Percentiles rank a stretch among this genome's conserved stretches.
Evolutionary conservation across 1,284 basidiomycete species (phyloP).

Genomic region (Chiua sp.): DNA sequence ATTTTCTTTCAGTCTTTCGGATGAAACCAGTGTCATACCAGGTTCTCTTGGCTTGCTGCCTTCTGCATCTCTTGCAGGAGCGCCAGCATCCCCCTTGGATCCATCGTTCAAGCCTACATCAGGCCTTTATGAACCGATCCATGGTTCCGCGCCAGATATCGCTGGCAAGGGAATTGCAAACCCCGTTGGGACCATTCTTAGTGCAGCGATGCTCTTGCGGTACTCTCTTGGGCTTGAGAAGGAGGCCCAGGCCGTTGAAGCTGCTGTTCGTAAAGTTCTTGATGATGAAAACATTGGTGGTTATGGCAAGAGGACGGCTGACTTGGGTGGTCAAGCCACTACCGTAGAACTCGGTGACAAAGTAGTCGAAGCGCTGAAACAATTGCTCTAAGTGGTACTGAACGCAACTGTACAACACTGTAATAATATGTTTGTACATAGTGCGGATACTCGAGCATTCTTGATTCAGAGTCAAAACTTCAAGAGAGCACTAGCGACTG

Average conservation of each 20-base stretch:
- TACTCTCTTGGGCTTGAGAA: conserved; percentile 92
- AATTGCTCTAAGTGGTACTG: conserved; percentile 50
- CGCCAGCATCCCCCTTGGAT: conserved; percentile 75
- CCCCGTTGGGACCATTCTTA: conserved; percentile 97
- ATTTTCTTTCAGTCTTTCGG: conserved; percentile 74
- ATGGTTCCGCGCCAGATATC: conserved; percentile 96
- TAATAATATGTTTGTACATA: background rate
- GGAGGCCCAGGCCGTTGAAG: conserved; percentile 86
- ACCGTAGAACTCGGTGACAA: conserved; percentile 88
- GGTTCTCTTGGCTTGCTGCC: conserved; percentile 97
- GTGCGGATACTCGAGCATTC: too few relatives aligned
- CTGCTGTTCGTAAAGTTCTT: conserved; percentile 88
- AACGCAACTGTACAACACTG: conserved; percentile 3
- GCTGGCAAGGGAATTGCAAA: conserved; percentile 96
- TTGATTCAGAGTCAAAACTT: too few relatives aligned
- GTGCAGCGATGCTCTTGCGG: conserved; percentile 92
- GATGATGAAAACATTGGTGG: conserved; percentile 80
- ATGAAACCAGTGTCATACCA: conserved; percentile 97
- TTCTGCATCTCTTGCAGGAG: conserved; percentile 93
- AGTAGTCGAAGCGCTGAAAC: conserved; percentile 80
- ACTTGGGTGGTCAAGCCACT: conserved; percentile 82
- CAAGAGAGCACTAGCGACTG: too few relatives aligned
- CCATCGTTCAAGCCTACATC: conserved; percentile 74
- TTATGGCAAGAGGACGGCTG: conserved; percentile 82
- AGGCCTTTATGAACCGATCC: conserved; percentile 97